Base-by-base conservation (phyloP, 108 stramenopile species). In the Cyclotella distinguenda region DNA sequence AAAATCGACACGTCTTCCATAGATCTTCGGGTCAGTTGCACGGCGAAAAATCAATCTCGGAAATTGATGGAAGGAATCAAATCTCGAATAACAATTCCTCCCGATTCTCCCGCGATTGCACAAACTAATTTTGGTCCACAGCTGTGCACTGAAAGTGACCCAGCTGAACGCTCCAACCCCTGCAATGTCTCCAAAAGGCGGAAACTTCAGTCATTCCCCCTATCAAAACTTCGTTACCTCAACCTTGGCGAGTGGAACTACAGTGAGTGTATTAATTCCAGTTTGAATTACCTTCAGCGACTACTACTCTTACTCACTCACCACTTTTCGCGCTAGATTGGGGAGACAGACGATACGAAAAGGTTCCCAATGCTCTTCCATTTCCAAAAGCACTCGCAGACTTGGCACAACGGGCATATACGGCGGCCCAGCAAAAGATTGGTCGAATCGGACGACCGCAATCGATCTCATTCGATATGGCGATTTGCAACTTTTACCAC, bases 91-190 rank as follows among this genome's bases (percentile, higher is more conserved):
- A 27, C 56, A 30, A 60, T 64, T 32, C 44, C 68, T 44, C 43
- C 68, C 26, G 56, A 64, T 49, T 67, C 75, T 32, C 64, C 47
- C 12, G 44, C 64, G 21, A 53, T 77, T 64, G 36, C 49, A 1
- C 75, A 77, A 47, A 77, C 75, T 7, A 77, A 77, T 52, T 77
- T 68, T 35, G 67, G 68, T 31, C 68, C 75, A 47, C 68, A 77
- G 48, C 30, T 68, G 21, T 48, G 46, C 21, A 61, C 66, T 12
- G 47, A 69, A 10, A 25, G 10, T 26, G 21, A 34, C 9, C 22
- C 33, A 16, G 1, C 23, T 26, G n/a, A n/a, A n/a, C n/a, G n/a
- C 12, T 31, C 58, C 19, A 26, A 12, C 4, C 27, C 45, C 18
- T 42, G 44, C 11, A 66, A 54, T 46, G 50, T 31, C 42, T 27